Evolutionary conservation across 805 yeast species (phyloP), one percentile per base, ranked within the genome.

Genomic region (Jamesozyma jinghongensis): DNA sequence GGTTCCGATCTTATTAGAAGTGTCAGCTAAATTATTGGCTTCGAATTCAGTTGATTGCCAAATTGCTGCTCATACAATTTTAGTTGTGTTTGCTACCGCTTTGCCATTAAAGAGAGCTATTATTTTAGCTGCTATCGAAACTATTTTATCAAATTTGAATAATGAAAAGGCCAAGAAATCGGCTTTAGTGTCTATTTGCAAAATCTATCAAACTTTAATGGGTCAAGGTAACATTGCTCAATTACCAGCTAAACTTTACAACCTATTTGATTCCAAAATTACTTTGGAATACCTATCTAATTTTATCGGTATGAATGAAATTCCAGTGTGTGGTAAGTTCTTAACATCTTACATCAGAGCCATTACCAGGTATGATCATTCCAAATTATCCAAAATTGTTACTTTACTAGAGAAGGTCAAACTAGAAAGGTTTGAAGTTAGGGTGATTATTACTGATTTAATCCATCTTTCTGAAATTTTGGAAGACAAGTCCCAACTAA

Each of bases 21-120:
- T 71, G 1, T 65, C 78, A 13, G 84, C 82, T 16, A 66, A 69
- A 41, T 62, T 83, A 31, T 61, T 81, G 45, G 62, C 65, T 2
- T 66, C 76, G 5, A 43, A 62, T 11, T 62, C 67, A 7, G 61
- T 66, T 30, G 94, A 85, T 52, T 71, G 80, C 38, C 92, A 84
- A 58, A 71, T 85, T 44, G 81, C 95, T 16, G 86, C 90, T 2
- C 90, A 85, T 59, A 83, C 95, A 36, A 68, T 87, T 12, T 57
- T 90, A 19, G 75, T 90, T 0, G 95, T 90, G 2, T 65, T 88
- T 38, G 74, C 82, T 5, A 70, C 90, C 3, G 81, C 90, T 35
- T 71, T 79, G 37, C 81, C 85, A 5, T 68, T 92, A 32, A 70
- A 52, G 28, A 57, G 56, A 26, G 67, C 70, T 12, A 74, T 83